Evolutionary conservation across 768 basidiomycete genomes (phyloP), one percentile per base, ranked within the genome.

Genomic region (Pholiota molesta): DNA sequence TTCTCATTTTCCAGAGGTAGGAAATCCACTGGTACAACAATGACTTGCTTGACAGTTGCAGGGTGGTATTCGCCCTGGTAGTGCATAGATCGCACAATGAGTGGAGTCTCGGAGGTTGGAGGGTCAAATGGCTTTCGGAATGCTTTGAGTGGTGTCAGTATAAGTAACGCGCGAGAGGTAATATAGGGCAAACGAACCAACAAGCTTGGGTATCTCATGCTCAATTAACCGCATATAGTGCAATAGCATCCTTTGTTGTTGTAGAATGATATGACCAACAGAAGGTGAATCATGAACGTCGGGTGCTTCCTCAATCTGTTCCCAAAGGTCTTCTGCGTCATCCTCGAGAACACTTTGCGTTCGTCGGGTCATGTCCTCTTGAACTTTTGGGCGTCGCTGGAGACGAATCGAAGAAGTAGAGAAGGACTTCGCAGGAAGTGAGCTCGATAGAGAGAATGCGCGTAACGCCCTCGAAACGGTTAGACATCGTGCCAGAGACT

Each of bases 191-290:
- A 28, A 66, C 74, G 44, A 61, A 95, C 95, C 89, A 68, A 92
- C 87, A 55, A 97, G 85, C 72, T 91, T 87, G 21, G 91, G 90
- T 83, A 94, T 86, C 75, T 97, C 94, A 65, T 91, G 87, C 72
- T 95, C 94, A 61, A 96, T 92, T 64, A 95, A 81, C 56, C 94
- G 84, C 71, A 96, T 77, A 72, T 94, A 92, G 66, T 92, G 83
- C 45, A 95, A 75, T 49, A 85, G 78, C 70, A 91, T 82, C 33
- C 93, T 83, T 66, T 95, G 87, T 69, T 92, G 85, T 60, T 86
- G 83, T 53, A 95, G 74, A 67, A 88, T 83, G 42, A 89, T 70
- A 77, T 96, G 94, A 17, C 88, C 92, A 23, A 80, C 78, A 28
- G 87, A 80, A 14, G 90, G 83, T 37, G 88, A 80, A 71, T 95